phyloP scores from a whole-genome alignment of 805 yeast genomes.

The Myxozyma nipponensis region DNA sequence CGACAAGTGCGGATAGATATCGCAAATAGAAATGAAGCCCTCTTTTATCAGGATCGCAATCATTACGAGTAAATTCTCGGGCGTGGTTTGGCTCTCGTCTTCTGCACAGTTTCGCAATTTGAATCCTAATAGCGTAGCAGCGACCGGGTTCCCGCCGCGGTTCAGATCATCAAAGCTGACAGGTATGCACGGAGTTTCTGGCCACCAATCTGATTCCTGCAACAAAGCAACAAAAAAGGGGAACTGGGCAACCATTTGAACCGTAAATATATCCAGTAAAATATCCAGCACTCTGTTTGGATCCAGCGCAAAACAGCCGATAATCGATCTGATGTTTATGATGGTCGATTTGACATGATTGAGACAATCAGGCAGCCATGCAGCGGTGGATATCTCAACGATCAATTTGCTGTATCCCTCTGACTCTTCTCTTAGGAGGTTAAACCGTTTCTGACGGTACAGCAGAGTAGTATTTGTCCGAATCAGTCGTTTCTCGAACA shows the following conservation, averaged over 20 bases:
- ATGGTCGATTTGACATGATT: conserved; percentile 38
- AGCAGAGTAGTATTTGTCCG: conserved; percentile 46
- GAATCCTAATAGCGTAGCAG: conserved; percentile 53
- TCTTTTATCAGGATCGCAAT: conserved; percentile 59
- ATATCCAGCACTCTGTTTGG: conserved; percentile 65
- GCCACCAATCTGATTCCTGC: conserved; percentile 66
- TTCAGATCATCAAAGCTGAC: conserved; percentile 2
- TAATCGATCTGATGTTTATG: conserved; percentile 51
- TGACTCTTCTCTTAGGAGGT: conserved; percentile 65
- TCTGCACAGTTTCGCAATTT: conserved; percentile 37
- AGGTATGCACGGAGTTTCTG: conserved; percentile 31
- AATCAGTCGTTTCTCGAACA: conserved; percentile 39
- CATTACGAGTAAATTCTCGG: conserved; percentile 46
- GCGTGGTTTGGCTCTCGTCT: conserved; percentile 36
- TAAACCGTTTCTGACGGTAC: conserved; percentile 53
- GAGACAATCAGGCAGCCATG: conserved; percentile 32
- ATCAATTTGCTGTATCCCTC: conserved; percentile 70
- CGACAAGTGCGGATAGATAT: conserved; percentile 52
- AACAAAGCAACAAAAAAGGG: conserved; percentile 50
- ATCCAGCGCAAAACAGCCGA: conserved; percentile 75
- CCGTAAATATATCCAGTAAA: conserved; percentile 51
- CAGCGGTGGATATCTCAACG: conserved; percentile 25
- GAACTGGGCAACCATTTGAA: conserved; percentile 44
- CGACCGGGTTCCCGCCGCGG: conserved; percentile 54
- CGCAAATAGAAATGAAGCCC: conserved; percentile 61